phyloP scores from a whole-genome alignment of 176 grass and related monocot species.

The Avena insularis region DNA sequence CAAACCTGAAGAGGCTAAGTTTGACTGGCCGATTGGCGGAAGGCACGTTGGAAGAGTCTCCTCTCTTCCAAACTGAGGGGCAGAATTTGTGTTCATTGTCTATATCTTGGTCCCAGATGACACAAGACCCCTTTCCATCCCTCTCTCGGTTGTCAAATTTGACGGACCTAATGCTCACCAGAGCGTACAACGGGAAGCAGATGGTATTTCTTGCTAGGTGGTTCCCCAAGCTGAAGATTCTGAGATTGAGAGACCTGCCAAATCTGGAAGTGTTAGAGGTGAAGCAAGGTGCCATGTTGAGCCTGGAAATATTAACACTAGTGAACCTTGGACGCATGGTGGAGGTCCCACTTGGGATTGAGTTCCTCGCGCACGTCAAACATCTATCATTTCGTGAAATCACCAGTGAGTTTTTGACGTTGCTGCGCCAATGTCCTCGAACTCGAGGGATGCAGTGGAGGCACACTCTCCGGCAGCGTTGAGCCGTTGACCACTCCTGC shows the following conservation, averaged over 20 bases:
- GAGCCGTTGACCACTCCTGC: not conserved
- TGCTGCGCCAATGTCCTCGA: not conserved
- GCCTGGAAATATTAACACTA: constrained; percentile 19
- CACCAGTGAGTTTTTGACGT: not conserved
- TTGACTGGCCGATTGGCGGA: constrained; percentile 20
- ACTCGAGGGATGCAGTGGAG: not conserved
- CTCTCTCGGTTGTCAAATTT: constrained; percentile 22
- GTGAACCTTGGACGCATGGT: not conserved
- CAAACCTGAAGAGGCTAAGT: constrained; percentile 5
- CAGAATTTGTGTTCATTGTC: not conserved
- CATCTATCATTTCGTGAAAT: constrained; percentile 6
- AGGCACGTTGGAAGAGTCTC: constrained; percentile 17
- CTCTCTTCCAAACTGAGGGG: constrained; percentile 21
- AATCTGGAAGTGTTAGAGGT: constrained; percentile 31
- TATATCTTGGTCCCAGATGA: constrained; percentile 36
- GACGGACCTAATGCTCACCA: not conserved
- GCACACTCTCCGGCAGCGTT: not conserved
- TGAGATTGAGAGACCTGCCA: constrained; percentile 13
- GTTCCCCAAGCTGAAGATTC: constrained; percentile 39
- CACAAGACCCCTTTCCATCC: constrained; percentile 31
- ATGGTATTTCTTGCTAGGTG: constrained; percentile 36
- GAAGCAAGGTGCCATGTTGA: constrained; percentile 22
- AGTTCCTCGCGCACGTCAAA: constrained; percentile 14
- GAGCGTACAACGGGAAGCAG: constrained; percentile 34
- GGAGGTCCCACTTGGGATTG: constrained; percentile 36